These are phyloP conservation scores for Zygosaccharomyces pseudobailii DNA, from an alignment of 1,139 yeast species.

Conservation along the genomic window DNA sequence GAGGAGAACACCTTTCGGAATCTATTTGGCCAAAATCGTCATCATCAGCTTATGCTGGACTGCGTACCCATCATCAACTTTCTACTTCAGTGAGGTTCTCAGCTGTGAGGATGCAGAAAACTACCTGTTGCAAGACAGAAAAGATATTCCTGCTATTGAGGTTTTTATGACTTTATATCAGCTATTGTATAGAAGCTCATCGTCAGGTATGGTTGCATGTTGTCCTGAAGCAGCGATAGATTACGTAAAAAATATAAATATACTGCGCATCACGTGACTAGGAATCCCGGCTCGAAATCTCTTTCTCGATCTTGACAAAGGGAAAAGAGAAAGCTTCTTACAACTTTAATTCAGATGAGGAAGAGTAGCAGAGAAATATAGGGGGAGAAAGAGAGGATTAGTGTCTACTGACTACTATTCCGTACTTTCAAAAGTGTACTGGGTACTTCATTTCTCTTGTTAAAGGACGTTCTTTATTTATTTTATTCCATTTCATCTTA, in stretches of 20 bases:
- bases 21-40: conserved; percentile 20
- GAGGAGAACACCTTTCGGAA: conserved; percentile 5
- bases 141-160: not conserved
- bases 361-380: not conserved
- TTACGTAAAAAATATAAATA: too few relatives aligned
- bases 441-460: not conserved
- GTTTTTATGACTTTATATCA: too few relatives aligned
- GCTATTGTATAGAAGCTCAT: too few relatives aligned
- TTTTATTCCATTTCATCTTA: not conserved
- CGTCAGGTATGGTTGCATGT: too few relatives aligned
- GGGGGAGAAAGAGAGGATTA: not conserved
- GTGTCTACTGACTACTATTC: not conserved
- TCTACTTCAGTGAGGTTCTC: not conserved
- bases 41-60: conserved; percentile 23
- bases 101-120: not conserved
- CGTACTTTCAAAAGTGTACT: not conserved
- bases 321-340: not conserved
- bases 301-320: not conserved
- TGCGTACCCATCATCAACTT: conserved; percentile 26
- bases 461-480: not conserved
- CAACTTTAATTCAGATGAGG: not conserved
- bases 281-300: not conserved
- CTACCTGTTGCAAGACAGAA: not conserved
- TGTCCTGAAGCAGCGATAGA: too few relatives aligned
- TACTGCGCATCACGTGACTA: not conserved